A percentile compares a stretch with the other conserved stretches of the same genome.
Evolutionary conservation across 163 green algal genomes (phyloP).

Genomic region (Scenedesmus sp.): DNA sequence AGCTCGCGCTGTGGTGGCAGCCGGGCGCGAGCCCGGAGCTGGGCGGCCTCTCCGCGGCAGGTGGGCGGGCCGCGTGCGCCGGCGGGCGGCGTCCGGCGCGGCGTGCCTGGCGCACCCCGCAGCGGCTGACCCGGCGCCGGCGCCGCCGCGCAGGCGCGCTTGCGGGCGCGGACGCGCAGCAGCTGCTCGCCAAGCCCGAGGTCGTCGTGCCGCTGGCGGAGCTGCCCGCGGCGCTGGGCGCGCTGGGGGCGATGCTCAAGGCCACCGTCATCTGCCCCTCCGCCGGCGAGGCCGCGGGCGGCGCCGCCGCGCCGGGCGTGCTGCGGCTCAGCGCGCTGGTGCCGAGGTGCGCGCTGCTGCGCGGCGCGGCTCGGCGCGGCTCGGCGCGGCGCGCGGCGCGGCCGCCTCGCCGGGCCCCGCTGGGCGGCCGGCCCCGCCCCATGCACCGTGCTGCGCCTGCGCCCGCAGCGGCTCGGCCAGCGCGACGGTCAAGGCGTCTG

Average conservation of each 20-base stretch:
- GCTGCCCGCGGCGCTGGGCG: conserved; percentile 2
- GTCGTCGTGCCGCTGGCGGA: conserved; percentile 11
- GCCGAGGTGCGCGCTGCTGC: conserved; percentile 15
- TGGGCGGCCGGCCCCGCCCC: too few relatives aligned
- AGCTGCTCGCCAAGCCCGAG: not conserved
- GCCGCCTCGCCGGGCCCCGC: too few relatives aligned
- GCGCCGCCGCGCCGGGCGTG: not conserved
- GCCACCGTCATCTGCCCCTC: not conserved
- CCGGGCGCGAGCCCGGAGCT: too few relatives aligned
- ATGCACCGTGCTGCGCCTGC: not conserved
- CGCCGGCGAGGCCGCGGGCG: not conserved
- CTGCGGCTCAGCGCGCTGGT: conserved; percentile 13
- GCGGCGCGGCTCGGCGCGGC: not conserved
- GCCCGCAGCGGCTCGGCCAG: not conserved
- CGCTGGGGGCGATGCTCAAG: conserved; percentile 1
- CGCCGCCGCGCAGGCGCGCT: conserved; percentile 3
- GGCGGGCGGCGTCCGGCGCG: too few relatives aligned
- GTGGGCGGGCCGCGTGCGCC: too few relatives aligned
- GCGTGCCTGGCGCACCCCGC: too few relatives aligned
- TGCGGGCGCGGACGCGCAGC: conserved; percentile 1
- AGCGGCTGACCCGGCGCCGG: not conserved
- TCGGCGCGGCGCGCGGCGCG: too few relatives aligned
- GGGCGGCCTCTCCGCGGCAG: too few relatives aligned
- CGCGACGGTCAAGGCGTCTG: not conserved
- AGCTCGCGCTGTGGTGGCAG: conserved; percentile 26